phyloP scores from a whole-genome alignment of 257 asterid genomes.

The Nicotiana benthamiana region DNA sequence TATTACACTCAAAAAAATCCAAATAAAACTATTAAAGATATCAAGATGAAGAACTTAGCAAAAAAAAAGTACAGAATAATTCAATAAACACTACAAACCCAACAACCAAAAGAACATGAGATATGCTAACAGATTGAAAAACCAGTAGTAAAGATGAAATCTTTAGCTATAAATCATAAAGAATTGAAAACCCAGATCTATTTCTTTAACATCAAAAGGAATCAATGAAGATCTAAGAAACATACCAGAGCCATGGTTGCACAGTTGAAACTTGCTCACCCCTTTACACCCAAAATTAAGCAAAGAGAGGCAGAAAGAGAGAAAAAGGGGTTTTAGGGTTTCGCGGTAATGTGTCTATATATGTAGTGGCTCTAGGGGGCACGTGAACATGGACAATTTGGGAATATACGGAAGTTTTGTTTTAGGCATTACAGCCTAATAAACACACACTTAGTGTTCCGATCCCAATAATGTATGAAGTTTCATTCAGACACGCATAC shows the following conservation, averaged over 20 bases:
- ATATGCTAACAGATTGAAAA: not conserved
- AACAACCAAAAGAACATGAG: not conserved
- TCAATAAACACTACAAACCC: not conserved
- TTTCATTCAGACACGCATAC: too few relatives aligned
- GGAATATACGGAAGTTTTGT: not conserved
- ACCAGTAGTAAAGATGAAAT: not conserved
- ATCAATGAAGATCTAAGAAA: not conserved
- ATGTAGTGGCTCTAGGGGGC: not conserved
- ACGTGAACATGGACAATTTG: not conserved
- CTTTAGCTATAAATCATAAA: not conserved
- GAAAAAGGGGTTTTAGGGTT: slow-evolving; percentile 38
- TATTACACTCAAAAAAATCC: not conserved
- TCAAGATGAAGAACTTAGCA: not conserved
- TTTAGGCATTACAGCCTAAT: too few relatives aligned
- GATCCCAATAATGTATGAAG: too few relatives aligned
- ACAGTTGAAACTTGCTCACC: slow-evolving; percentile 16
- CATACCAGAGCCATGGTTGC: slow-evolving; percentile 76
- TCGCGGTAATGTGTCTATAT: slow-evolving; percentile 12
- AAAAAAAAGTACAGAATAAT: not conserved
- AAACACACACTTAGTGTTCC: too few relatives aligned
- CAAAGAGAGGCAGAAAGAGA: not conserved
- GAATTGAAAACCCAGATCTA: not conserved
- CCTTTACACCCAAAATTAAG: not conserved
- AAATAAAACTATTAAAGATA: not conserved
- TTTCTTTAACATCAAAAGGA: not conserved